phyloP scores from a whole-genome alignment of 306 rosid genomes.

The Bauhinia variegata region DNA sequence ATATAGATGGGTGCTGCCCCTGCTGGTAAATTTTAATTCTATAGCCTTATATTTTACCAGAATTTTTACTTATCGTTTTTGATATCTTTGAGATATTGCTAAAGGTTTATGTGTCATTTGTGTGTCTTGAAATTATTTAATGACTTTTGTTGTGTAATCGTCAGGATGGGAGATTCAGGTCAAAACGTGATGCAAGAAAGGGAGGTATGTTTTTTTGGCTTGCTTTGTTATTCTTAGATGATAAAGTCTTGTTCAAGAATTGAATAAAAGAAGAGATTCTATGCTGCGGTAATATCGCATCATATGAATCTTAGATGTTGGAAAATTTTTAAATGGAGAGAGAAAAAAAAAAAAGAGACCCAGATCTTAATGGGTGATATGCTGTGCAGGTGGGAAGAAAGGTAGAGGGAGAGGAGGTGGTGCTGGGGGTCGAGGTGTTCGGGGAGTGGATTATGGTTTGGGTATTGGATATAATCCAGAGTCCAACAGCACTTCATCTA shows the following conservation, averaged over 20 bases:
- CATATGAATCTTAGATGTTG: not conserved
- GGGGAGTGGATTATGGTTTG: conserved; percentile 94
- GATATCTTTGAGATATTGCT: conserved; percentile 28
- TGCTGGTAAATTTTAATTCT: too few relatives aligned
- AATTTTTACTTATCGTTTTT: conserved; percentile 4
- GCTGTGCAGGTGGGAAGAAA: conserved; percentile 77
- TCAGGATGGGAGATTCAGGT: conserved; percentile 99
- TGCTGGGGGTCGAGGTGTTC: conserved; percentile 75
- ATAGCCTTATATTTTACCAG: too few relatives aligned
- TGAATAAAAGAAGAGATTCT: not conserved
- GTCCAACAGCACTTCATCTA: conserved; percentile 56
- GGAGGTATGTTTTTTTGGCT: conserved; percentile 63
- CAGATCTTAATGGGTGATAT: conserved; percentile 19
- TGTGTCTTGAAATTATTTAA: conserved; percentile 34
- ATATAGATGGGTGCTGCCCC: too few relatives aligned
- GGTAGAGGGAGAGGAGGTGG: conserved; percentile 75
- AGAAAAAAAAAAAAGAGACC: not conserved
- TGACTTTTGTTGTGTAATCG: conserved; percentile 41
- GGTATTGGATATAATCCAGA: conserved; percentile 89
- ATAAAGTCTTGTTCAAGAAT: conserved; percentile 1
- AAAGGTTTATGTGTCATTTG: conserved; percentile 21
- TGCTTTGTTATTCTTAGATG: conserved; percentile 12
- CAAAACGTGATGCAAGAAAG: conserved; percentile 94
- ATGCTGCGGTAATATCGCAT: conserved; percentile 20
- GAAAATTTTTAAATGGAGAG: conserved; percentile 1